Evolutionary conservation across 2,329 filamentous ascomycete genomes (phyloP).

Genomic region (Zasmidium angulare): DNA sequence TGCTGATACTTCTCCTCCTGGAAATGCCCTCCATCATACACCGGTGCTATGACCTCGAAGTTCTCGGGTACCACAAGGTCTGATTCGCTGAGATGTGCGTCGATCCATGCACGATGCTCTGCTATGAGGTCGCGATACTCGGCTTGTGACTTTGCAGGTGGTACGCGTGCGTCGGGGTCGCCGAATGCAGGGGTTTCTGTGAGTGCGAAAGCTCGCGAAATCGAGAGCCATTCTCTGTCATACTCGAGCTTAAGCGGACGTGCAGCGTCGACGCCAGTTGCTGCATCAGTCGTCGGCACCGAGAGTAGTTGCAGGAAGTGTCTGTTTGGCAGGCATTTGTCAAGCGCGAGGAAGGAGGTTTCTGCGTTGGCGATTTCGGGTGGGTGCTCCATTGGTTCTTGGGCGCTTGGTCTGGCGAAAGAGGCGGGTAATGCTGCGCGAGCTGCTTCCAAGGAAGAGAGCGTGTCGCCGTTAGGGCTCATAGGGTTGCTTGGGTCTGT

Average conservation of each 20-base stretch:
- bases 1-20: slow-evolving; percentile 28
- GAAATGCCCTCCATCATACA: slow-evolving; percentile 53
- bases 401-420: slow-evolving; percentile 50
- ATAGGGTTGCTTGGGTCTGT: not conserved
- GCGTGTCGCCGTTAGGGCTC: not conserved
- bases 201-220: slow-evolving; percentile 75
- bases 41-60: slow-evolving; percentile 73
- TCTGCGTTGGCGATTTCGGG: slow-evolving; percentile 71
- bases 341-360: slow-evolving; percentile 83
- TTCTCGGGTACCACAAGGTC: slow-evolving; percentile 71
- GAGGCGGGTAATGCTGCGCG: slow-evolving; percentile 74
- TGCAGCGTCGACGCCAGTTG: slow-evolving; percentile 26
- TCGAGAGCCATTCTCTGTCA: slow-evolving; percentile 93
- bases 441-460: slow-evolving; percentile 22
- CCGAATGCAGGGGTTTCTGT: slow-evolving; percentile 62
- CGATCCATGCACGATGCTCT: slow-evolving; percentile 73
- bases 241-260: slow-evolving; percentile 68
- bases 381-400: slow-evolving; percentile 64
- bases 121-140: slow-evolving; percentile 59
- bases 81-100: slow-evolving; percentile 65
- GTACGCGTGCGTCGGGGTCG: slow-evolving; percentile 53
- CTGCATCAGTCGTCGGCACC: slow-evolving; percentile 49
- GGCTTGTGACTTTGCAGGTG: slow-evolving; percentile 56
- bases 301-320: slow-evolving; percentile 80
- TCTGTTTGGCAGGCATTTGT: slow-evolving; percentile 80